These are phyloP conservation scores for Penicillium taxi DNA, from an alignment of 495 filamentous ascomycete species.

Conservation along the genomic window DNA sequence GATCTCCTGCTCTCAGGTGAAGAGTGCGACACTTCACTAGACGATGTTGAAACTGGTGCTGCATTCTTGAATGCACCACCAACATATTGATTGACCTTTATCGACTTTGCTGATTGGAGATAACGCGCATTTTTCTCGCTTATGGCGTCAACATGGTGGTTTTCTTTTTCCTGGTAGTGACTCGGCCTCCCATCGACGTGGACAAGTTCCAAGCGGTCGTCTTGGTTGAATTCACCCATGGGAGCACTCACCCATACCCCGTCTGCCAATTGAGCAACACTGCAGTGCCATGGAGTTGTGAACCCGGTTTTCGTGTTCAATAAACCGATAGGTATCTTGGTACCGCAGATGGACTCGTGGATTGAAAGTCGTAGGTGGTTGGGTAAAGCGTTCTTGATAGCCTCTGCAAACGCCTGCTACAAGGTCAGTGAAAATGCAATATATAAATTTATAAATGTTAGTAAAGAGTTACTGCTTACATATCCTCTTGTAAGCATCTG, in stretches of 20 bases:
- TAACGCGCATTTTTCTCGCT: constrained; percentile 4
- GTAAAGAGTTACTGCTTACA: background rate
- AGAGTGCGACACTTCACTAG: constrained; percentile 2
- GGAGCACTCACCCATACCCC: constrained; percentile 4
- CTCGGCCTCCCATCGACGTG: constrained; percentile 4
- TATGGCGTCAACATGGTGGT: background rate
- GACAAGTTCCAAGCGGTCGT: constrained; percentile 3
- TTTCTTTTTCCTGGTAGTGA: constrained; percentile 2
- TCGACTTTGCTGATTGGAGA: constrained; percentile 3
- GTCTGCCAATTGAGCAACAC: constrained; percentile 5
- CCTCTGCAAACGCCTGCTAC: constrained; percentile 4
- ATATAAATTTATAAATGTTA: too few species aligned
- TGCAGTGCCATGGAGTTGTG: constrained; percentile 8
- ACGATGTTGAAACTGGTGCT: background rate
- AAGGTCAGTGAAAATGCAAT: background rate
- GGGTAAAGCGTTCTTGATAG: constrained; percentile 4
- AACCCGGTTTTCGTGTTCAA: constrained; percentile 5
- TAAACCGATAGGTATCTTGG: constrained; percentile 7
- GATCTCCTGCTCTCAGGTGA: background rate
- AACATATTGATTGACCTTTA: constrained; percentile 3
- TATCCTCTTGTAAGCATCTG: constrained; percentile 9
- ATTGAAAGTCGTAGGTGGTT: constrained; percentile 6
- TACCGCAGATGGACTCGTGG: constrained; percentile 4
- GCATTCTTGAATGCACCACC: constrained; percentile 1
- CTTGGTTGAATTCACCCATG: constrained; percentile 6